A percentile compares a stretch with the other conserved stretches of the same genome.
Evolutionary conservation across 129 eudicot genomes (phyloP).

Genomic region (Flaveria ramosissima): DNA sequence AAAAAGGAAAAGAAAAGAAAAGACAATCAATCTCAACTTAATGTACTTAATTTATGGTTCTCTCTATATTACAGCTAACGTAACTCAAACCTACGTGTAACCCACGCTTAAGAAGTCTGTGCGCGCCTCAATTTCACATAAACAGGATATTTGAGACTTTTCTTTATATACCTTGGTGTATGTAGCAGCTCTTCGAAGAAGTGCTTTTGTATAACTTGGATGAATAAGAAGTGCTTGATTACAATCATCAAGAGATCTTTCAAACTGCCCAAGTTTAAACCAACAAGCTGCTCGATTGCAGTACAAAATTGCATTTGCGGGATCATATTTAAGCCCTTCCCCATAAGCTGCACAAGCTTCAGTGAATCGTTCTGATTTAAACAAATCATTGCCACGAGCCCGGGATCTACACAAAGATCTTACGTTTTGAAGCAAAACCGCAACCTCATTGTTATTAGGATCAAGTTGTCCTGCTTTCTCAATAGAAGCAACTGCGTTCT

Average conservation of each 20-base stretch:
- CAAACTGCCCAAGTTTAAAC: slow-evolving; percentile 77
- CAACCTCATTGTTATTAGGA: slow-evolving; percentile 53
- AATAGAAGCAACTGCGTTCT: slow-evolving; percentile 54
- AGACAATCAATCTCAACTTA: neutral
- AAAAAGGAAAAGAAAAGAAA: neutral
- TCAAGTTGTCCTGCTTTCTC: slow-evolving; percentile 71
- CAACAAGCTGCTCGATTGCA: slow-evolving; percentile 96
- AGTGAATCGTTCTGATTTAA: slow-evolving; percentile 71
- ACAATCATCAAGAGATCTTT: slow-evolving; percentile 76
- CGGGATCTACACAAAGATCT: slow-evolving; percentile 67
- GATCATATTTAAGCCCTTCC: slow-evolving; percentile 79
- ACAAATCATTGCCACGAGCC: slow-evolving; percentile 86
- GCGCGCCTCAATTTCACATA: too few species aligned
- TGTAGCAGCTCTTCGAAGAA: slow-evolving; percentile 83
- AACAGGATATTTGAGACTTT: too few species aligned
- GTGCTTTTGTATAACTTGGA: slow-evolving; percentile 84
- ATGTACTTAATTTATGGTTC: neutral
- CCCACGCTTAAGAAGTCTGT: too few species aligned
- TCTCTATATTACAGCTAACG: neutral
- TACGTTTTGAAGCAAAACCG: slow-evolving; percentile 52
- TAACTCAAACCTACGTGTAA: too few species aligned
- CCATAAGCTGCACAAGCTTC: slow-evolving; percentile 92
- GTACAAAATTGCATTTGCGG: slow-evolving; percentile 69
- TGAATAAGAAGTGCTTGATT: slow-evolving; percentile 79
- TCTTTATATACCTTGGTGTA: slow-evolving; percentile 57